Percentiles rank a stretch among this genome's conserved stretches.
Conservation (phyloP, 306 rosid genomes). For the Erythrophleum fordii region DNA sequence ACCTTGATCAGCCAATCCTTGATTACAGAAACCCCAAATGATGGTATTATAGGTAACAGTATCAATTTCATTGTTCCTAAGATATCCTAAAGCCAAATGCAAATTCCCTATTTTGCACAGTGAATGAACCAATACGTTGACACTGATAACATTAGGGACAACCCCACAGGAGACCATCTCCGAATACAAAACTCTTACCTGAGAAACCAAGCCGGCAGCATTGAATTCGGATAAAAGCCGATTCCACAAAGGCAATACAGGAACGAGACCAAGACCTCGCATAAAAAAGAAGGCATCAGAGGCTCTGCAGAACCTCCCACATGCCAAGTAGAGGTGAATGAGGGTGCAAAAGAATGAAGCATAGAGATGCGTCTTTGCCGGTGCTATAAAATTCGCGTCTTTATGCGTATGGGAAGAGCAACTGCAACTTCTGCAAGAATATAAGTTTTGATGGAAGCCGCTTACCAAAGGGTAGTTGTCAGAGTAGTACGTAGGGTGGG, state of each 20-base stretch:
- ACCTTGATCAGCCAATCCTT: conserved; percentile 64
- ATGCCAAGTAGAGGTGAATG: conserved; percentile 66
- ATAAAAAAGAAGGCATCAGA: conserved; percentile 54
- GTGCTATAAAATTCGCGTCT: conserved; percentile 39
- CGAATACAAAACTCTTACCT: conserved; percentile 59
- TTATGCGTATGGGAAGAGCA: conserved; percentile 15
- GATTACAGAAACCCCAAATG: conserved; percentile 70
- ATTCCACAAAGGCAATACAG: conserved; percentile 67
- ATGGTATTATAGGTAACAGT: conserved; percentile 74
- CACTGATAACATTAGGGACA: conserved; percentile 66
- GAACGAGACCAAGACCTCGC: conserved; percentile 63
- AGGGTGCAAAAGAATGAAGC: conserved; percentile 77
- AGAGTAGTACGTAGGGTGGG: conserved; percentile 4
- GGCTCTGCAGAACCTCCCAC: conserved; percentile 59
- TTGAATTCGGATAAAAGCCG: conserved; percentile 63
- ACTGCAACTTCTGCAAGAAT: conserved; percentile 22
- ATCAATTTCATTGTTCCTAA: conserved; percentile 51
- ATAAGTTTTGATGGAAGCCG: conserved; percentile 23
- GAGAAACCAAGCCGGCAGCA: conserved; percentile 61
- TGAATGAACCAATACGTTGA: conserved; percentile 74
- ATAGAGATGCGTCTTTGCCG: conserved; percentile 54
- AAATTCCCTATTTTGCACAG: conserved; percentile 68
- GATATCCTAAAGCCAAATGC: conserved; percentile 61
- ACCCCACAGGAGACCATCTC: conserved; percentile 68
- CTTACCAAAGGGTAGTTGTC: conserved; percentile 24